phyloP scores from a whole-genome alignment of 2,329 filamentous ascomycete species.

The Colletotrichum costaricense region DNA sequence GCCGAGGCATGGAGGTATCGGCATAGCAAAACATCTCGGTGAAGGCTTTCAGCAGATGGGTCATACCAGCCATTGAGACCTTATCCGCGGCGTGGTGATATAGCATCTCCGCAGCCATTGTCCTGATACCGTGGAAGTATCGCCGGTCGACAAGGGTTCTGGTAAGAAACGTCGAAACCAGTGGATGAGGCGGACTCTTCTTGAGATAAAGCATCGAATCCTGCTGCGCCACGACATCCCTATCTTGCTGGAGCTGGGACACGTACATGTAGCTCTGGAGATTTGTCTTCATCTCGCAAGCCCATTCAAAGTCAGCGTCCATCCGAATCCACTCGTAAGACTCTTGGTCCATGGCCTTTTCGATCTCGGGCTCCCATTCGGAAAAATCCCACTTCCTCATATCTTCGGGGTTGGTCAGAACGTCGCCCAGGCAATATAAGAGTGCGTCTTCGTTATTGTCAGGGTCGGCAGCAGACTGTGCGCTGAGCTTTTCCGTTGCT shows the following conservation, averaged over 20 bases:
- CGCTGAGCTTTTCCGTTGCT: constrained; percentile 59
- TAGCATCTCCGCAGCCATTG: constrained; percentile 83
- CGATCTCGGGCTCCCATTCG: constrained; percentile 91
- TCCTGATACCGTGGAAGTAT: constrained; percentile 94
- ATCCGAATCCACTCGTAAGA: constrained; percentile 99
- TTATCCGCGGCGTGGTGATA: constrained; percentile 78
- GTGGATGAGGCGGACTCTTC: constrained; percentile 74
- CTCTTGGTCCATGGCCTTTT: constrained; percentile 92
- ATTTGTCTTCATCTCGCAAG: constrained; percentile 82
- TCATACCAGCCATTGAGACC: constrained; percentile 81
- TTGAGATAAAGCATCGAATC: constrained; percentile 82
- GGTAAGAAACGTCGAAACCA: constrained; percentile 89
- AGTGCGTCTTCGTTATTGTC: constrained; percentile 81
- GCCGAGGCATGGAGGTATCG: constrained; percentile 80
- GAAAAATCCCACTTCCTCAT: constrained; percentile 84
- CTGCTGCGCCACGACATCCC: constrained; percentile 91
- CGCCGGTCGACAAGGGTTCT: constrained; percentile 90
- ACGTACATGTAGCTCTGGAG: constrained; percentile 98
- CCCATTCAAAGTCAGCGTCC: constrained; percentile 98
- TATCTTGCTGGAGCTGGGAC: constrained; percentile 95
- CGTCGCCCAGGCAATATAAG: constrained; percentile 91
- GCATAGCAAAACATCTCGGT: constrained; percentile 89
- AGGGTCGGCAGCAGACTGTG: constrained; percentile 64
- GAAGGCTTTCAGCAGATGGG: constrained; percentile 87
- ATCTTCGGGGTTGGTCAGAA: constrained; percentile 86